phyloP scores from a whole-genome alignment of 768 basidiomycete species.

The Trametes gibbosa region DNA sequence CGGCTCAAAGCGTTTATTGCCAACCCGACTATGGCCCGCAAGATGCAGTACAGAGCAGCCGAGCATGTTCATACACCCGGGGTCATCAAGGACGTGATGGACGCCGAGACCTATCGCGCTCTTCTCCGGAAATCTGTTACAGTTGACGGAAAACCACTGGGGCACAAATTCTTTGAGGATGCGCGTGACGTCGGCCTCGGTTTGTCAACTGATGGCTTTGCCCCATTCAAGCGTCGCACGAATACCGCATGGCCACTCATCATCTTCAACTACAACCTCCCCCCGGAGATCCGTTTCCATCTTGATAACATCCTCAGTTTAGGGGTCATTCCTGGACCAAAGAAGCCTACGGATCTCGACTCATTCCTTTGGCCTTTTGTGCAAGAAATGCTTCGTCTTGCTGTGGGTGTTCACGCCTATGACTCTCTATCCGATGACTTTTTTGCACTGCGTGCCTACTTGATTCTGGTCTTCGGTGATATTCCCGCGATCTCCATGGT shows the following conservation, averaged over 20 bases:
- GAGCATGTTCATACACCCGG: slow-evolving; percentile 23
- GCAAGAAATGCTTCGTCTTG: slow-evolving; percentile 36
- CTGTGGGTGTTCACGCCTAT: slow-evolving; percentile 37
- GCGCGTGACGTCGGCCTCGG: slow-evolving; percentile 40
- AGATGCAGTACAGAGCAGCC: slow-evolving; percentile 31
- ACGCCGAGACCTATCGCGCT: slow-evolving; percentile 31
- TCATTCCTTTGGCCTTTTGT: slow-evolving; percentile 39
- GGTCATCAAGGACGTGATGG: slow-evolving; percentile 36
- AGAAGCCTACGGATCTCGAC: slow-evolving; percentile 38
- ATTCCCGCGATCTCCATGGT: slow-evolving; percentile 34
- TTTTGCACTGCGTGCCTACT: slow-evolving; percentile 33
- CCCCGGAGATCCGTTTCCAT: too few species aligned
- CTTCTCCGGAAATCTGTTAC: slow-evolving; percentile 26
- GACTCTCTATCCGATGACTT: slow-evolving; percentile 23
- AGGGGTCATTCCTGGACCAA: slow-evolving; percentile 46
- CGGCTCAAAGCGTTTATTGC: slow-evolving; percentile 31
- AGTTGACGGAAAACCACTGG: slow-evolving; percentile 25
- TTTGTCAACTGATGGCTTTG: slow-evolving; percentile 41
- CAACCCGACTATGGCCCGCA: slow-evolving; percentile 21
- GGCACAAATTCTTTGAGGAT: slow-evolving; percentile 35
- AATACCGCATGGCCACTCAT: slow-evolving; percentile 40
- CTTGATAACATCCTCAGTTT: slow-evolving; percentile 36
- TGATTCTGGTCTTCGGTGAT: slow-evolving; percentile 33
- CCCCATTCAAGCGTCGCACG: slow-evolving; percentile 32
- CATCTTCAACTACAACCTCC: slow-evolving; percentile 42